These are phyloP conservation scores for Rhododendron mucronatum DNA, from an alignment of 148 eudicot genomes.

Conservation along the genomic window DNA sequence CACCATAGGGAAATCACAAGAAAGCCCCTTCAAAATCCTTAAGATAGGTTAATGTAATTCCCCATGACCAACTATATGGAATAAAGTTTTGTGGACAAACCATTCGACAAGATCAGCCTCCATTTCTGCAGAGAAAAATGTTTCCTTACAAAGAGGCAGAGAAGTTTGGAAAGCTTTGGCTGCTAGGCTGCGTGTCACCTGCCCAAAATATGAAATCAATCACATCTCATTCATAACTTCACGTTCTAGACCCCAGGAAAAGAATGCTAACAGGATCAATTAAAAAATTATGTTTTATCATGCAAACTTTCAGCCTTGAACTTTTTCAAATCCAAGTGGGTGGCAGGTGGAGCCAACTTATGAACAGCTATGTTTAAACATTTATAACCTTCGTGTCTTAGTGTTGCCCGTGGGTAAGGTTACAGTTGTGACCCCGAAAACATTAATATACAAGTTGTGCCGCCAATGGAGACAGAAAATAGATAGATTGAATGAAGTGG, in stretches of 20 bases:
- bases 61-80: not conserved
- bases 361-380: not conserved
- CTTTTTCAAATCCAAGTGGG: not conserved
- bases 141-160: conserved; percentile 76
- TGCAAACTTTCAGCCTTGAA: not conserved
- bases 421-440: not conserved
- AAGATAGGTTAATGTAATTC: not conserved
- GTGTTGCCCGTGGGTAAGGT: not conserved
- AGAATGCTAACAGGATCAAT: not conserved
- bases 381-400: not conserved
- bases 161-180: conserved; percentile 93
- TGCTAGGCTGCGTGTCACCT: conserved; percentile 95
- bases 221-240: not conserved
- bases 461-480: not conserved
- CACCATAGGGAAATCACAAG: not conserved
- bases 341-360: not conserved
- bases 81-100: conserved; percentile 28
- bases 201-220: conserved; percentile 15
- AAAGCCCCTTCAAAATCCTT: not conserved
- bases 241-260: not conserved
- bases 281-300: not conserved
- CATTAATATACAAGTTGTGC: not conserved
- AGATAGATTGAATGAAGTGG: not conserved
- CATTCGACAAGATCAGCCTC: conserved; percentile 59
- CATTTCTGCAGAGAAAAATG: conserved; percentile 84